Base-by-base conservation (phyloP, 2,329 filamentous ascomycete genomes). In the Diaporthe batatas region DNA sequence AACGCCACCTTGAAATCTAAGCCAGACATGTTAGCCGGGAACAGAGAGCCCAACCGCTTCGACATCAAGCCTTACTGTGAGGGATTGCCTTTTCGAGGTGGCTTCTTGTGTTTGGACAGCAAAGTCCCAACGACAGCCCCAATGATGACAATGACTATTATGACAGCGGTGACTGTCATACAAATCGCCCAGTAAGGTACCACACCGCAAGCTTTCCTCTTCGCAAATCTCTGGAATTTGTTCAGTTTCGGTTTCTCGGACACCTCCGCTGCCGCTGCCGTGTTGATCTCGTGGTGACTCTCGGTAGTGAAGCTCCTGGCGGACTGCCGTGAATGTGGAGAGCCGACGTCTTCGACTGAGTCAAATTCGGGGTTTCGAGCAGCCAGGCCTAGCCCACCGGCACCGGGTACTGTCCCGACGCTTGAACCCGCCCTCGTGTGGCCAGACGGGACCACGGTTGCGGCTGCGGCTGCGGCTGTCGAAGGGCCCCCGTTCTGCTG, bases 291-390 rank as follows among this genome's bases (percentile, higher is more conserved):
- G 68, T 89, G 87, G 54, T 86, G 84, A 75, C 87, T 91, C 10
- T 77, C 80, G 6, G 88, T 86, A 6, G 79, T 81, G 53, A 87
- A 84, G 75, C 88, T 91, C 51, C 86, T 82, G 1, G 86, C 82
- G 0, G 88, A 90, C 62, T 85, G 84, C 8, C 85, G 85, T 18
- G 88, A 88, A 34, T 83, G 84, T 34, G 86, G 84, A 7, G 85
- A 84, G 58, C 84, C 83, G 1, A 90, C 80, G 64, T 91, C 86
- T 55, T 90, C 89, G 6, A 83, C 85, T 1, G 89, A 90, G 18
- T 88, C 86, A 79, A 90, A 92, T 76, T 91, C 90, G 0, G 90
- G 90, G 73, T 92, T 88, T 34, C 88, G 84, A 8, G 90, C 89
- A 4, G 90, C 90, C 25, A 91, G 80, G 3, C 89, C 90, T 39